Evolutionary conservation across 1,139 yeast species (phyloP).

Genomic region (Magnusiomyces ingens): DNA sequence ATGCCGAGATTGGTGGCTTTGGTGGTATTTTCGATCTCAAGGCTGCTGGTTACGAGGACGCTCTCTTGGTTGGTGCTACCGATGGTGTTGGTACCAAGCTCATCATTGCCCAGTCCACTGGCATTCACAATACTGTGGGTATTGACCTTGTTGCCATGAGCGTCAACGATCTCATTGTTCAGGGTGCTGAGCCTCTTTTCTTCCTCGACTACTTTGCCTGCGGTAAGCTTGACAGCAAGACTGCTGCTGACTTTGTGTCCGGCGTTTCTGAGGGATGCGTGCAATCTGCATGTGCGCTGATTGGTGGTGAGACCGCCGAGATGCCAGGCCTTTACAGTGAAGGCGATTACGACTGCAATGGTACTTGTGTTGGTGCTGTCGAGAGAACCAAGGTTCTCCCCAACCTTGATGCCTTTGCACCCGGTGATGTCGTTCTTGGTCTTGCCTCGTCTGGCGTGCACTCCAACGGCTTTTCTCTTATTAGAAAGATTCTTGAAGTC

Average conservation of each 20-base stretch:
- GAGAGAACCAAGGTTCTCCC: conserved; percentile 70
- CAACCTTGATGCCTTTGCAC: conserved; percentile 52
- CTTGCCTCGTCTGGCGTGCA: conserved; percentile 88
- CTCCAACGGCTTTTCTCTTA: conserved; percentile 93
- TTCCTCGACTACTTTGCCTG: conserved; percentile 96
- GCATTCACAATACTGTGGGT: conserved; percentile 92
- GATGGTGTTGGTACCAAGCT: conserved; percentile 99
- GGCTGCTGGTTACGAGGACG: conserved; percentile 75
- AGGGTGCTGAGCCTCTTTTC: conserved; percentile 96
- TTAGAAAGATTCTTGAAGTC: conserved; percentile 86
- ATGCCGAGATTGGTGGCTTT: conserved; percentile 97
- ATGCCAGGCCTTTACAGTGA: conserved; percentile 98
- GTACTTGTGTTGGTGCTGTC: conserved; percentile 99
- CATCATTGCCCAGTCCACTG: conserved; percentile 84
- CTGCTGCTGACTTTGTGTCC: conserved; percentile 82
- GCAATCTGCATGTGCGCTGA: conserved; percentile 92
- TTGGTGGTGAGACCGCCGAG: conserved; percentile 98
- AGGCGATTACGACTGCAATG: conserved; percentile 96
- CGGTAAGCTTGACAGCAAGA: conserved; percentile 75
- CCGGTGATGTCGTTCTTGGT: conserved; percentile 81
- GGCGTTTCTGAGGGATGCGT: conserved; percentile 98
- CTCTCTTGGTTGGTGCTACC: conserved; percentile 91
- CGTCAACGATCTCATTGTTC: conserved; percentile 94
- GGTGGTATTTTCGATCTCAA: conserved; percentile 93
- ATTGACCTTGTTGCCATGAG: conserved; percentile 98